Conservation (phyloP, 1,139 yeast species). For the Candida tetrigidarum region DNA sequence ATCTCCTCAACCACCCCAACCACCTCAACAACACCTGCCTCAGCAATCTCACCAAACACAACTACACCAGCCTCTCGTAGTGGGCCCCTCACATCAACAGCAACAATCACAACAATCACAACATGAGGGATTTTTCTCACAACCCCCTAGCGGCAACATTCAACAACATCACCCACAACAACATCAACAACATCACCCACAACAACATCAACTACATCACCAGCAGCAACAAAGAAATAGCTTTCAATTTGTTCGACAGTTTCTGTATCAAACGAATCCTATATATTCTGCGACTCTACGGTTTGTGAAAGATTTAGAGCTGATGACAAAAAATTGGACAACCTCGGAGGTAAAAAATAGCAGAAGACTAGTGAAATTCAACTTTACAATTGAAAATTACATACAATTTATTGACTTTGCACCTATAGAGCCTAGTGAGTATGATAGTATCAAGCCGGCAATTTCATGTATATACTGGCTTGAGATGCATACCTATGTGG, state of each 20-base stretch:
- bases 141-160: conserved; percentile 8
- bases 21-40: not conserved
- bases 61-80: not conserved
- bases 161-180: not conserved
- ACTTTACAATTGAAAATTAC: conserved; percentile 25
- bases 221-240: conserved; percentile 8
- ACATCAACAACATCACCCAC: not conserved
- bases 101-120: too few species aligned
- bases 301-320: conserved; percentile 15
- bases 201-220: not conserved
- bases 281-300: conserved; percentile 14
- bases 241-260: conserved; percentile 16
- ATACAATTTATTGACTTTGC: conserved; percentile 30
- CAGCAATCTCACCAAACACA: not conserved
- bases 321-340: conserved; percentile 41
- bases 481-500: conserved; percentile 52
- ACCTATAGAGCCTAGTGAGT: conserved; percentile 23
- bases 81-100: not conserved
- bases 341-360: conserved; percentile 29
- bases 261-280: conserved; percentile 14
- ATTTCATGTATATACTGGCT: conserved; percentile 69
- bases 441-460: conserved; percentile 32
- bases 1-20: not conserved
- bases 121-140: not conserved
- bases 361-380: conserved; percentile 43